Base-by-base conservation (phyloP, 192 early-diverging fungal genomes). In the Coemansia sp. region DNA sequence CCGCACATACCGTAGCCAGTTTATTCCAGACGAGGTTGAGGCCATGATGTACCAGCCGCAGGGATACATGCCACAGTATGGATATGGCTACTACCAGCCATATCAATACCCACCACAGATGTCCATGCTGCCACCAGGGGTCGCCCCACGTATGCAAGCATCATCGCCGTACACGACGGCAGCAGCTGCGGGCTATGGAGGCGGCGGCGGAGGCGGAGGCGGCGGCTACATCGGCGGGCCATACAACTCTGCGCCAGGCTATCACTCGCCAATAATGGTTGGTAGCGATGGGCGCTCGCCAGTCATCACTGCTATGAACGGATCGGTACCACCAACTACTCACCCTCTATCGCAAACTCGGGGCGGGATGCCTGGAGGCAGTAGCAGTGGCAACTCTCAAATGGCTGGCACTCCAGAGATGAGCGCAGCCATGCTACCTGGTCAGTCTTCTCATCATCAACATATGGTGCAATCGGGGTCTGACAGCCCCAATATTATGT, bases 1-100 rank as follows among this genome's bases (percentile, higher is more conserved):
- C 17, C 71, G 80, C 56, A 74, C 80, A 27, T 82, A 82, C 56
- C 80, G 75, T 40, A 71, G 75, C 61, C 80, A 82, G 80, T 82
- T 77, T 72, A 62, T 67, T 3, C 34, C 53, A 8, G 80, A 82
- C 10, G 80, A 77, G 72, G 58, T 63, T 1, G 80, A 82, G 29
- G 66, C 69, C 4, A 77, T 80, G 64, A 69, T 77, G 69, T 77
- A 77, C 51, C 68, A 61, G 31, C 70, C 66, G 36, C 75, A 73
- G 55, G 68, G 71, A 12, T 82, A 69, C 66, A 82, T 82, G 75
- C 69, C 65, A 2, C 72, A 70, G 51, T 77, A 77, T 46, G 75
- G 68, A n/a, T 82, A 76, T 44, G 71, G 80, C 17, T 82, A 82
- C 75, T 77, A 77, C 39, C 68, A 69, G 46, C 68, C 68, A 17